Evolutionary conservation across 108 stramenopile genomes (phyloP), one percentile per base, ranked within the genome.

Genomic region (Bacterosira constricta): DNA sequence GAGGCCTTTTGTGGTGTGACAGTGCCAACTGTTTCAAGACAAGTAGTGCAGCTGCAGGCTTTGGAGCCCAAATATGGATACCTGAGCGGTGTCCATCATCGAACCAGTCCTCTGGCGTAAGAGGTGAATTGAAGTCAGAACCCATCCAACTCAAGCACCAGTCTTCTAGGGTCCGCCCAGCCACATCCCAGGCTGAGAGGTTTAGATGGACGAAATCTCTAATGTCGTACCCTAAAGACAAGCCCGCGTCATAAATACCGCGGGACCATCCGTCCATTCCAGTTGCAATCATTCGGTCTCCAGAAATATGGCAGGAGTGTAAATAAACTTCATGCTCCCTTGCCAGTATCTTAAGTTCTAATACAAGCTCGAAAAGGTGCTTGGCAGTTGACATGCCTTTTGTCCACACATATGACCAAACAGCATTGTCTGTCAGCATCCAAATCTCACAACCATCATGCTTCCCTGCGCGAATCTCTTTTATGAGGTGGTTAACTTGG

Each of bases 201-300:
- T 4, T 10, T 26, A 63, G 32, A n/a, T 38, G 59, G 36, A 4
- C n/a, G n/a, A n/a, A n/a, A n/a, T n/a, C n/a, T n/a, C n/a, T n/a
- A n/a, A n/a, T n/a, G n/a, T n/a, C n/a, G n/a, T n/a, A n/a, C n/a
- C n/a, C n/a, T n/a, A n/a, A n/a, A n/a, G n/a, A n/a, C n/a, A n/a
- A n/a, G n/a, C 63, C 63, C 1, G 32, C 20, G 30, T 66, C 10
- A 18, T 51, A 26, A 3, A 47, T 32, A 1, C 74, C 74, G 29
- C 66, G 18, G 32, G 66, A 50, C 13, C 58, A 26, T 10, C 69
- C 69, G 27, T 70, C 69, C n/a, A n/a, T n/a, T n/a, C n/a, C n/a
- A n/a, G n/a, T n/a, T n/a, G n/a, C n/a, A n/a, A n/a, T n/a, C n/a
- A 70, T 70, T 11, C 57, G 34, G 15, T 21, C 46, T 41, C 69